Evolutionary conservation across 805 yeast genomes (phyloP), one percentile per base, ranked within the genome.

Genomic region (Yamadazyma laniorum): DNA sequence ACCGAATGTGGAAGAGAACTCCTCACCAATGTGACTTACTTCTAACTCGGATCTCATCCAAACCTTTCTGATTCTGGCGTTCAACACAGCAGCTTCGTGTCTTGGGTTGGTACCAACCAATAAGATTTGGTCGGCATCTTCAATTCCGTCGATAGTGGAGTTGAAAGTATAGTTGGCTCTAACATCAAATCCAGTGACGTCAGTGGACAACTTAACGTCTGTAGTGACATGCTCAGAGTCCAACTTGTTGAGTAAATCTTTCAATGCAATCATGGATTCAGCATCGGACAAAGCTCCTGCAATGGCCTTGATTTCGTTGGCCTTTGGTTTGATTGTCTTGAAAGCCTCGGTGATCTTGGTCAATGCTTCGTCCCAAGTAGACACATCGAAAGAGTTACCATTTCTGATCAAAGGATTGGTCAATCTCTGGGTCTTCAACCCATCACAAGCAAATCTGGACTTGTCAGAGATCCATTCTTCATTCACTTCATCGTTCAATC

Each of bases 401-500:
- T 69, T 72, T 65, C 80, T 80, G 52, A 86, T 71, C 56, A 86
- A 72, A 14, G 95, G 95, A 37, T 80, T 78, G 22, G 95, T 86
- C 51, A 86, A 74, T 55, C 95, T 77, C 71, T 86, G 95, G 41
- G 88, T 83, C 67, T 81, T 82, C 57, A 87, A 75, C 27, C 93
- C 95, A 58, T 86, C 95, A 53, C 79, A 79, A 22, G 95, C 89
- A 57, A 82, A 86, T 54, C 95, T 76, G 12, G 95, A 74, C 67
- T 87, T 86, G 68, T 86, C 95, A 32, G 87, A 79, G 52, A 86
- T 82, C 95, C 95, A 86, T 67, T 87, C 95, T 65, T 87, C 93
- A 59, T 86, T 86, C 53, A 87, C 72, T 45, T 85, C 93, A 52
- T 86, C 95, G 60, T 86, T 85, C 51, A 85, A 70, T 61, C 95